These are phyloP conservation scores for Eustoma russellianum DNA, from an alignment of 257 asterid species.

Conservation along the genomic window DNA sequence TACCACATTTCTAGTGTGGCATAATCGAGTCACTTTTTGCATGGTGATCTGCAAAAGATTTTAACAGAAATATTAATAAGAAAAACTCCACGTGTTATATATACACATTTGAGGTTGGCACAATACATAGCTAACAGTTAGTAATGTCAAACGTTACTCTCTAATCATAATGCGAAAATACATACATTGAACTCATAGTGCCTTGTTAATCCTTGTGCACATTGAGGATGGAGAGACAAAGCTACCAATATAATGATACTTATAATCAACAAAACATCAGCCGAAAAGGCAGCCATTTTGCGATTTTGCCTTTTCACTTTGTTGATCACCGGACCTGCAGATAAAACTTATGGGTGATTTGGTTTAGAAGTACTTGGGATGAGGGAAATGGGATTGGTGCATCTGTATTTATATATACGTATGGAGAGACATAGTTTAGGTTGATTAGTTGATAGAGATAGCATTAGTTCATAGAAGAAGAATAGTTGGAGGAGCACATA, in stretches of 20 bases:
- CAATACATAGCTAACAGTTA: too few relatives aligned
- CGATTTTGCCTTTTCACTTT: not conserved
- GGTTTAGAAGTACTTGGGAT: conserved; percentile 5
- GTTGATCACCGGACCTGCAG: not conserved
- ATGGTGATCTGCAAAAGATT: conserved; percentile 26
- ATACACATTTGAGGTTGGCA: not conserved
- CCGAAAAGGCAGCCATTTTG: conserved; percentile 18
- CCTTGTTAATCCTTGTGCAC: conserved; percentile 20
- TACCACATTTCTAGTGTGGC: conserved; percentile 44
- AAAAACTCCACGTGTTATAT: not conserved
- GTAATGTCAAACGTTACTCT: not conserved
- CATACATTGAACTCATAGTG: conserved; percentile 43
- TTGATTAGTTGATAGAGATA: conserved; percentile 16
- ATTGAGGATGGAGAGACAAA: conserved; percentile 10
- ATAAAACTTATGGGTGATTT: not conserved
- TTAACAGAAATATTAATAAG: not conserved
- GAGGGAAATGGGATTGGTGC: too few relatives aligned
- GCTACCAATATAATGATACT: conserved; percentile 14
- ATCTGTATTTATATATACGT: not conserved
- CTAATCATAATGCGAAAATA: not conserved
- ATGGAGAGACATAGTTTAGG: conserved; percentile 12
- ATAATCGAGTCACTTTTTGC: conserved; percentile 36
- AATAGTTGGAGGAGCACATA: too few relatives aligned
- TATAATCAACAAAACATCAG: not conserved
- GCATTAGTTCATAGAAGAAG: conserved; percentile 11